These are phyloP conservation scores for Citrus mangshanensis DNA, from an alignment of 345 rosid species.

Conservation along the genomic window DNA sequence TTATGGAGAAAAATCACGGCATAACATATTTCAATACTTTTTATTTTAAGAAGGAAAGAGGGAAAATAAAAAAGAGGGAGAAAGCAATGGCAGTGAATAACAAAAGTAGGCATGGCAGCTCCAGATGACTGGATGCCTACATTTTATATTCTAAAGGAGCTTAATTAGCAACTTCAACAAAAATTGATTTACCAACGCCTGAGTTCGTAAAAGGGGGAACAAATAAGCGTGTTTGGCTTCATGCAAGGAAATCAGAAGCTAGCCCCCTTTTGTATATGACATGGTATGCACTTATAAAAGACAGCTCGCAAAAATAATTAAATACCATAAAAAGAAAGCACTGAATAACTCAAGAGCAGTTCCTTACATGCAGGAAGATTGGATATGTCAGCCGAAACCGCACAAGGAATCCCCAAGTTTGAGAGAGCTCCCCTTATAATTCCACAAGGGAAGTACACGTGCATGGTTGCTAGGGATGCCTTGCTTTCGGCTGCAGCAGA, in stretches of 20 bases:
- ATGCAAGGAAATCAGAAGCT: neutral
- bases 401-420: constrained; percentile 92
- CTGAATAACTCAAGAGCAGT: neutral
- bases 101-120: too few relatives aligned
- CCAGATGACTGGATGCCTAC: too few relatives aligned
- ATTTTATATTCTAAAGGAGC: neutral
- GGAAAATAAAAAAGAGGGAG: too few relatives aligned
- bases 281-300: neutral
- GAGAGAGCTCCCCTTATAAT: constrained; percentile 96
- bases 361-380: constrained; percentile 92
- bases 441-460: constrained; percentile 92
- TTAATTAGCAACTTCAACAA: neutral
- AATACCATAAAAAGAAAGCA: neutral
- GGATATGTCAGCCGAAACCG: constrained; percentile 93
- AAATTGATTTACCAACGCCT: neutral
- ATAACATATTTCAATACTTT: neutral
- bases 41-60: too few relatives aligned
- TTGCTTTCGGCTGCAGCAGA: constrained; percentile 52
- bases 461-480: constrained; percentile 73
- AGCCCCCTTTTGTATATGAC: neutral
- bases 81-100: neutral
- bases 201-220: neutral
- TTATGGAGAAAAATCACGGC: neutral
- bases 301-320: neutral
- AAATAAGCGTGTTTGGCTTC: neutral